These are phyloP conservation scores for Inonotus obliquus DNA, from an alignment of 1,284 basidiomycete genomes.

Conservation along the genomic window DNA sequence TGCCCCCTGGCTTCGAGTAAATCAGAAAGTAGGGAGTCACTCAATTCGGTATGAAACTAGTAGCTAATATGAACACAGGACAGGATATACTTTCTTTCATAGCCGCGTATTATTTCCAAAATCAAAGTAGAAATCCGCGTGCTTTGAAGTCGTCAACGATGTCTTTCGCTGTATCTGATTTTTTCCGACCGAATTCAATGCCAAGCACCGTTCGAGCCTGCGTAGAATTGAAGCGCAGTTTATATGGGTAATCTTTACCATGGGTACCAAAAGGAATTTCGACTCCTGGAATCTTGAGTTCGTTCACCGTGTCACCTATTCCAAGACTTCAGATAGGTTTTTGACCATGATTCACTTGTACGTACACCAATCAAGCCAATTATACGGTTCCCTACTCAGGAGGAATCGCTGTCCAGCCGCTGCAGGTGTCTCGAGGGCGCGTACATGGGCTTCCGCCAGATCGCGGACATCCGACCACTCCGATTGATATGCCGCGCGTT, in stretches of 20 bases:
- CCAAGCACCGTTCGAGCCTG: constrained; percentile 5
- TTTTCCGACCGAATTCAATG: constrained; percentile 2
- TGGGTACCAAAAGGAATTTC: constrained; percentile 5
- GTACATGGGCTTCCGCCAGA: constrained; percentile 42
- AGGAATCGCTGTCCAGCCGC: constrained; percentile 41
- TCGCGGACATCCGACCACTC: constrained; percentile 42
- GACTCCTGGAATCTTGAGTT: constrained; percentile 6
- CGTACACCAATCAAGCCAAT: constrained; percentile 20
- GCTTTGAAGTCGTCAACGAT: constrained; percentile 12
- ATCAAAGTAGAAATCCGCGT: constrained; percentile 15
- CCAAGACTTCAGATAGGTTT: background rate
- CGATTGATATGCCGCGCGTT: constrained; percentile 24
- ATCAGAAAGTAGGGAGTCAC: too few species aligned
- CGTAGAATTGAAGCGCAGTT: background rate
- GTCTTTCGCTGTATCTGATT: constrained; percentile 4
- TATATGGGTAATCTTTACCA: background rate
- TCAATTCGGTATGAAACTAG: too few species aligned
- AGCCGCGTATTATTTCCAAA: background rate
- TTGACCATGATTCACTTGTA: constrained; percentile 11
- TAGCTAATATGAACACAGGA: too few species aligned
- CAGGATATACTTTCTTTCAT: too few species aligned
- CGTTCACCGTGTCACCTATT: constrained; percentile 12
- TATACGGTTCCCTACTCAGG: constrained; percentile 27
- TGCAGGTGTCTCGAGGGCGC: constrained; percentile 34
- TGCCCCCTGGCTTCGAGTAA: background rate